Evolutionary conservation across 2,329 filamentous ascomycete species (phyloP), one percentile per base, ranked within the genome.

Genomic region (Albifimbria verrucaria): DNA sequence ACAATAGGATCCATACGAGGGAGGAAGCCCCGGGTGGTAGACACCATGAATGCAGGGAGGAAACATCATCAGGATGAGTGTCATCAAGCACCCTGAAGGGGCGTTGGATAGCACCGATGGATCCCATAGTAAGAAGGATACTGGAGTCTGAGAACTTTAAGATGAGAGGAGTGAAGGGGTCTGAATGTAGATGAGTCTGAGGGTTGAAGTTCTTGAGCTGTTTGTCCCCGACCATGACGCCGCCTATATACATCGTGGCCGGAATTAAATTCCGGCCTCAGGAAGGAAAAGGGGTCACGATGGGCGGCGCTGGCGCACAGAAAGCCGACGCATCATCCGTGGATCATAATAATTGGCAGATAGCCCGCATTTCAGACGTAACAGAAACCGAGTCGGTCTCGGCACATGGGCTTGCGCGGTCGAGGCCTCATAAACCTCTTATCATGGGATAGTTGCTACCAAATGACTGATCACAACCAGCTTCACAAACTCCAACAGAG

Each of bases 1-100:
- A 77, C 74, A 59, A 86, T 72, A 44, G 85, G 85, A 57, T 87
- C 76, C 67, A 78, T 77, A 15, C 88, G 82, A 12, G 89, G 88
- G 28, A 93, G 77, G 69, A 92, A 93, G 49, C 89, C 89, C 53
- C 87, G 78, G 4, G 83, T 81, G 21, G 84, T 90, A 44, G 88
- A 90, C 39, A 92, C 88, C 83, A 90, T 90, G 76, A 92, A 92
- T 61, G 88, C 83, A 6, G 86, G 86, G 24, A 90, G 75, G 43
- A 79, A 52, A 66, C 79, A 68, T 89, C 84, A 55, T 84, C 70
- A 1, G 85, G 83, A 66, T 72, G 77, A 54, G 83, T 80, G 72
- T 88, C 86, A 52, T 77, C 72, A 43, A 90, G 77, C 70, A 90
- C 81, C 51, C 77, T 72, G 67, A 89, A 89, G 53, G 68, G 64